phyloP scores from a whole-genome alignment of 495 filamentous ascomycete species.

The Penicillium salamii region DNA sequence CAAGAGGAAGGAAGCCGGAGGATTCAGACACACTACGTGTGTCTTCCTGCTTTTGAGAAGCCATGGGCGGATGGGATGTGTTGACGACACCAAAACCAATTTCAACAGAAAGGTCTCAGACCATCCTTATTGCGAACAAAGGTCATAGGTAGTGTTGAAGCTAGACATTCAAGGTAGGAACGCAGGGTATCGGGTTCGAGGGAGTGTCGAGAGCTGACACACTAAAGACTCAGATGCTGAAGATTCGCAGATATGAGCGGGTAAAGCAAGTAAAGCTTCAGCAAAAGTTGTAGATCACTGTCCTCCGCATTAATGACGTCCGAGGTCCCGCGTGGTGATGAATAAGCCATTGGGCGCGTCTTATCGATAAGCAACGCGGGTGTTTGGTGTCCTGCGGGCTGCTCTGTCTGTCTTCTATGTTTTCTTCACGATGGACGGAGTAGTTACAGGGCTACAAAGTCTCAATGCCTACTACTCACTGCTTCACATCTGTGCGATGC shows the following conservation, averaged over 20 bases:
- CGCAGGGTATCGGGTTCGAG: background rate
- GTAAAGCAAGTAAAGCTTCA: background rate
- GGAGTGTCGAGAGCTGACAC: background rate
- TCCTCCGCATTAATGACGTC: conserved; percentile 39
- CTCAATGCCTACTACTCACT: background rate
- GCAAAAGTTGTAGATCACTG: conserved; percentile 7
- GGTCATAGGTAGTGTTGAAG: background rate
- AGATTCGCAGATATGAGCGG: background rate
- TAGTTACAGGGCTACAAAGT: background rate
- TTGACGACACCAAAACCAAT: conserved; percentile 1
- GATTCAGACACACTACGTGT: conserved; percentile 43
- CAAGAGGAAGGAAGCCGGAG: conserved; percentile 41
- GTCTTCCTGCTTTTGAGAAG: conserved; percentile 35
- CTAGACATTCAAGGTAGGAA: conserved; percentile 9
- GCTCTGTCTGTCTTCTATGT: background rate
- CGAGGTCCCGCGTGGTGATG: too few relatives aligned
- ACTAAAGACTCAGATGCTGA: too few relatives aligned
- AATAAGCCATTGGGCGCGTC: conserved; percentile 16
- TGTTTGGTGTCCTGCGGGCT: background rate
- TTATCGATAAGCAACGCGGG: conserved; percentile 20
- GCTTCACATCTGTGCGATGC: background rate
- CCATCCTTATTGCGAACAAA: conserved; percentile 11
- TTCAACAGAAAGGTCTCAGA: conserved; percentile 14
- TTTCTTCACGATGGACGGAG: conserved; percentile 5
- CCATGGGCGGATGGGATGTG: conserved; percentile 26